Conservation (phyloP, 371 early-diverging fungal genomes). For the Zychaea mexicana region DNA sequence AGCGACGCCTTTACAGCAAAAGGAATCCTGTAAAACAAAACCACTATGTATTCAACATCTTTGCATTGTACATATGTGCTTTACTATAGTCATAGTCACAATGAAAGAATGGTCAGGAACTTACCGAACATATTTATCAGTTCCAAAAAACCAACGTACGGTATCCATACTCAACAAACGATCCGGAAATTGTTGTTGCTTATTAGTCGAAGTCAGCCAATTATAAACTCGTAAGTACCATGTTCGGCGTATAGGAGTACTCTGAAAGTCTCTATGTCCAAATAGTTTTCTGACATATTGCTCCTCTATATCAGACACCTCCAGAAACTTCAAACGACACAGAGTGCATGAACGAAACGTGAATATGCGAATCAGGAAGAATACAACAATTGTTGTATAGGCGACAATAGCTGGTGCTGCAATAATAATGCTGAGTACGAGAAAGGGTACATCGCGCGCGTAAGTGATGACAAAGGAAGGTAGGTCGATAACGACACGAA, state of each 20-base stretch:
- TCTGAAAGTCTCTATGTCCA: background rate
- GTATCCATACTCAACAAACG: background rate
- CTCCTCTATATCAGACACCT: conserved; percentile 47
- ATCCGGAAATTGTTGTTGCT: background rate
- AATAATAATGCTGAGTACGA: conserved; percentile 32
- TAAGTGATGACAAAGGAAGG: conserved; percentile 40
- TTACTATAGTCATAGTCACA: too few relatives aligned
- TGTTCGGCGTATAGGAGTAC: conserved; percentile 1
- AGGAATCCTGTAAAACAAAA: conserved; percentile 32
- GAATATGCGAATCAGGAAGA: conserved; percentile 28
- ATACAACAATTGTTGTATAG: conserved; percentile 24
- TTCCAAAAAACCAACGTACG: conserved; percentile 22
- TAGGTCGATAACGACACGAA: conserved; percentile 36
- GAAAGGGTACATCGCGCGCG: conserved; percentile 35
- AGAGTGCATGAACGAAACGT: conserved; percentile 28
- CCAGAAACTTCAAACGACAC: conserved; percentile 31
- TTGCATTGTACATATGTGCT: too few relatives aligned
- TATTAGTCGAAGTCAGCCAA: background rate
- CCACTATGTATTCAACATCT: too few relatives aligned
- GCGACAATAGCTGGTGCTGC: conserved; percentile 38
- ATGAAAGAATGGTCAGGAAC: too few relatives aligned
- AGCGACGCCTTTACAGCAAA: conserved; percentile 42
- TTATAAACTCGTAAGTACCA: conserved; percentile 2
- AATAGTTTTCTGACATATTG: conserved; percentile 34
- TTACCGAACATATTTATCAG: conserved; percentile 34